Conservation (phyloP, 108 stramenopile genomes). For the Nitzschia sp. region DNA sequence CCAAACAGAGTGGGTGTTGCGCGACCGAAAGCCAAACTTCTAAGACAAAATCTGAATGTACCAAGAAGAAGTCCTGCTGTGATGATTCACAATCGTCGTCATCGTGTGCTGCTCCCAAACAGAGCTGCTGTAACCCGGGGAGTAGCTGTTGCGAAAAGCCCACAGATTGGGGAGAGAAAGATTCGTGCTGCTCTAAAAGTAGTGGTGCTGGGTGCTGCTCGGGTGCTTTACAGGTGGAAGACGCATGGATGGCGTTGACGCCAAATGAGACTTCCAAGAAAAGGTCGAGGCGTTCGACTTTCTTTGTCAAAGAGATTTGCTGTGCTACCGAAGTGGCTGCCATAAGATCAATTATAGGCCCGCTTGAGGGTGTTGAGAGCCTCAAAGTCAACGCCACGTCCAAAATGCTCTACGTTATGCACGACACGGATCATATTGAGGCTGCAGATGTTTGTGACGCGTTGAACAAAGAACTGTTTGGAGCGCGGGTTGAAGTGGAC, state of each 20-base stretch:
- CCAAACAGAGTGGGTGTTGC: too few relatives aligned
- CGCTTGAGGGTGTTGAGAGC: slow-evolving; percentile 38
- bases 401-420: slow-evolving; percentile 61
- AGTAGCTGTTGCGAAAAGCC: neutral
- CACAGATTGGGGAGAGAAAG: neutral
- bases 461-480: slow-evolving; percentile 48
- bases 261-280: slow-evolving; percentile 8
- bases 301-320: slow-evolving; percentile 54
- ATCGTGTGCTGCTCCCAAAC: neutral
- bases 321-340: slow-evolving; percentile 56
- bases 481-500: slow-evolving; percentile 45
- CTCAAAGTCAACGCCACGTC: slow-evolving; percentile 52
- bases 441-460: slow-evolving; percentile 42
- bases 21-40: too few relatives aligned
- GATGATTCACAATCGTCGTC: too few relatives aligned
- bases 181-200: neutral
- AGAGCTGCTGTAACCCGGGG: neutral
- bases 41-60: too few relatives aligned
- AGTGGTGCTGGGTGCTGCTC: neutral
- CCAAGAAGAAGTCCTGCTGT: too few relatives aligned
- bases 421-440: slow-evolving; percentile 38
- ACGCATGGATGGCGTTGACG: neutral
- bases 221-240: slow-evolving; percentile 1
- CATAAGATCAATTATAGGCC: slow-evolving; percentile 36
- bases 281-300: slow-evolving; percentile 39